Conservation (phyloP, 768 basidiomycete genomes). For the Pisolithus microcarpus region DNA sequence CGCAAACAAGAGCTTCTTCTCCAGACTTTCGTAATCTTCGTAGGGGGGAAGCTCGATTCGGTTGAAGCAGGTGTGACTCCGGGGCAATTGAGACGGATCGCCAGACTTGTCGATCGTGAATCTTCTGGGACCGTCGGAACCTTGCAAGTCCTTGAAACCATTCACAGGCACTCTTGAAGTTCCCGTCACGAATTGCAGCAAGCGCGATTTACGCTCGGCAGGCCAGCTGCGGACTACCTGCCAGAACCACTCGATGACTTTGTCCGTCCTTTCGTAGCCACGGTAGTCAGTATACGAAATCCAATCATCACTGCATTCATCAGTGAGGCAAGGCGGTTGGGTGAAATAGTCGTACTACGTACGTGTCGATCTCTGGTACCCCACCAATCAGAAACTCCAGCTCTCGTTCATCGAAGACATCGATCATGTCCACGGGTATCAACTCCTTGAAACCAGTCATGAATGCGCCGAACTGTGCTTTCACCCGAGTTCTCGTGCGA, state of each 20-base stretch:
- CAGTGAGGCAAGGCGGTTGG: conserved; percentile 1
- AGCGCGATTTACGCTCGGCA: conserved; percentile 76
- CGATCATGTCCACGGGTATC: conserved; percentile 75
- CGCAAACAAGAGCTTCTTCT: conserved; percentile 77
- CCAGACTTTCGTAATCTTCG: conserved; percentile 78
- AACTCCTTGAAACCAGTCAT: conserved; percentile 81
- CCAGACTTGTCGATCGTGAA: conserved; percentile 96
- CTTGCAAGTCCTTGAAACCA: conserved; percentile 92
- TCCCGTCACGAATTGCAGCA: conserved; percentile 85
- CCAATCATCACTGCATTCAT: conserved; percentile 67
- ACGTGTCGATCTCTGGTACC: conserved; percentile 89
- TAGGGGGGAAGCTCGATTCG: conserved; percentile 84
- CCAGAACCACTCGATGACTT: conserved; percentile 96
- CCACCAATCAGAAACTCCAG: conserved; percentile 86
- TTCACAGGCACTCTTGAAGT: conserved; percentile 85
- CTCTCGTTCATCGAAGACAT: conserved; percentile 88
- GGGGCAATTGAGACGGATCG: conserved; percentile 78
- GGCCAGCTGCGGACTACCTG: conserved; percentile 88
- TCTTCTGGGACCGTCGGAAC: conserved; percentile 83
- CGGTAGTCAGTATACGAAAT: conserved; percentile 91
- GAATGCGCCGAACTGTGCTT: conserved; percentile 80
- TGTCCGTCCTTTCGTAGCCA: conserved; percentile 77
- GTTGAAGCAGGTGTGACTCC: conserved; percentile 95
- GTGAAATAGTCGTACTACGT: conserved; percentile 17
- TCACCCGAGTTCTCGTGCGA: conserved; percentile 73